Evolutionary conservation across 805 yeast genomes (phyloP), one percentile per base, ranked within the genome.

Genomic region (Kuraishia ogatae): DNA sequence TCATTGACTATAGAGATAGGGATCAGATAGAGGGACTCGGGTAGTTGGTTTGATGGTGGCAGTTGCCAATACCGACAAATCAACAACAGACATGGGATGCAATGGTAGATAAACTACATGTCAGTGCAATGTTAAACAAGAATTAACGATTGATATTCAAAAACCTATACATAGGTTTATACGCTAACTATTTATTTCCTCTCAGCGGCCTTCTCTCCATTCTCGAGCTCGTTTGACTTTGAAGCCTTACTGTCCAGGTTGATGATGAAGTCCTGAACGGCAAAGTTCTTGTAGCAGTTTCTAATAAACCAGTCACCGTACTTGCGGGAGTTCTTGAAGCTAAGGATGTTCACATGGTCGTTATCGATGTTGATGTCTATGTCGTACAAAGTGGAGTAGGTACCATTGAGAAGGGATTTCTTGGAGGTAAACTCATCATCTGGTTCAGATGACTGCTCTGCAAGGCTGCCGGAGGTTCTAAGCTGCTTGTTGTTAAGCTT

Each of bases 231-330:
- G 7, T 3, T 35, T 3, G 43, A 3, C 43, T 35, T 35, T 35
- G 43, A 10, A 35, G 43, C 43, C 43, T 35, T 35, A 11, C 29
- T 19, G 17, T 66, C 68, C 15, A 65, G 60, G 50, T 65, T 64
- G 57, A 62, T 62, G 55, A 71, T 70, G 53, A 56, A 62, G 51
- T 77, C 81, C 61, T 74, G 78, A n/a, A 72, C 74, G 51, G 68
- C 66, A 56, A 74, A 73, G 65, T 76, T 75, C 66, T 74, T 77
- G 57, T 64, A 64, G 28, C 78, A 72, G 66, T 77, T 77, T 61
- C 80, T 71, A 52, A 77, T 66, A 56, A 77, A 77, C 81, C 81
- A 77, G 60, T 78, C 80, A 49, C 77, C 76, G 59, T 73, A 77
- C 64, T 72, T 73, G 58, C 80, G 67, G 20, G 76, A 76, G 43